Evolutionary conservation across 805 yeast genomes (phyloP).

Genomic region (Metschnikowia sp.): DNA sequence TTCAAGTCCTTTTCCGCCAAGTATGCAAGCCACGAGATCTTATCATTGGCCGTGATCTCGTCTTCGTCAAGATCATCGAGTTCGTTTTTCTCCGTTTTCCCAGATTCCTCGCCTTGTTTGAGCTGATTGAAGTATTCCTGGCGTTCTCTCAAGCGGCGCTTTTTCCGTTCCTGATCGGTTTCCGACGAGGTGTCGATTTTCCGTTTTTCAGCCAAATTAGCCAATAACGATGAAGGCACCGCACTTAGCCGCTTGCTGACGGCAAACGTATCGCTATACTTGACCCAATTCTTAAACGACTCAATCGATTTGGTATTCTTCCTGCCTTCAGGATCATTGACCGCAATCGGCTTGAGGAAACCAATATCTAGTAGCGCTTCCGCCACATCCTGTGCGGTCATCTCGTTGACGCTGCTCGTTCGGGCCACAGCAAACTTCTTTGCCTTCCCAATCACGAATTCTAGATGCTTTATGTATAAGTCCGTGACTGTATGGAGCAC

Average conservation of each 20-base stretch:
- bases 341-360: slow-evolving; percentile 50
- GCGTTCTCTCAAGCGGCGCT: slow-evolving; percentile 32
- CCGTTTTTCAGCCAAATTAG: slow-evolving; percentile 36
- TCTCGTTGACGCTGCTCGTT: slow-evolving; percentile 32
- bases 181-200: slow-evolving; percentile 35
- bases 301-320: slow-evolving; percentile 35
- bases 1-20: slow-evolving; percentile 33
- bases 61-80: slow-evolving; percentile 25
- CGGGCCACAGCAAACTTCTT: slow-evolving; percentile 45
- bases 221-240: slow-evolving; percentile 29
- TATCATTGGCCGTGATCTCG: slow-evolving; percentile 23
- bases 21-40: slow-evolving; percentile 36
- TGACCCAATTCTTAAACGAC: slow-evolving; percentile 37
- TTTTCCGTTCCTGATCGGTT: slow-evolving; percentile 33
- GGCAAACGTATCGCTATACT: slow-evolving; percentile 25
- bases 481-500: slow-evolving; percentile 78
- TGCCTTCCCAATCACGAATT: slow-evolving; percentile 50
- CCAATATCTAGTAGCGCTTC: slow-evolving; percentile 66
- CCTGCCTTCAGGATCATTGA: slow-evolving; percentile 45
- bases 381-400: slow-evolving; percentile 63
- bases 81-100: slow-evolving; percentile 7
- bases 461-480: slow-evolving; percentile 61
- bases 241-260: slow-evolving; percentile 25
- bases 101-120: slow-evolving; percentile 24
- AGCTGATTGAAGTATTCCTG: slow-evolving; percentile 40